A percentile compares a stretch with the other conserved stretches of the same genome.
phyloP scores from a whole-genome alignment of 2,329 filamentous ascomycete genomes.

The Alternaria angustiovoidea region DNA sequence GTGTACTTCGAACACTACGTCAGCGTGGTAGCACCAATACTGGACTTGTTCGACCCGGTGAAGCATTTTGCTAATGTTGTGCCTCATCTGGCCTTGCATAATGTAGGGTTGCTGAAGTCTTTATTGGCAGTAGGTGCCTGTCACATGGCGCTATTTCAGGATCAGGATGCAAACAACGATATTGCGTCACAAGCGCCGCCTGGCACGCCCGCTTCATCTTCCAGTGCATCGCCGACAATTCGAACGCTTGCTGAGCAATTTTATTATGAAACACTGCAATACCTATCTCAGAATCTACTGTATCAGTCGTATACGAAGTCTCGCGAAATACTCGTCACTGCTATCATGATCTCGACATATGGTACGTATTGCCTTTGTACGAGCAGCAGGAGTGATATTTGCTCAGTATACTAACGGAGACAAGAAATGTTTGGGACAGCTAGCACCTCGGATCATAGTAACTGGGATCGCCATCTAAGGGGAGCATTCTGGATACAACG shows the following conservation, averaged over 20 bases:
- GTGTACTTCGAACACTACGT: slow-evolving; percentile 52
- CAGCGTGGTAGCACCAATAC: slow-evolving; percentile 47
- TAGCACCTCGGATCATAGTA: slow-evolving; percentile 50
- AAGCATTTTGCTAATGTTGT: slow-evolving; percentile 48
- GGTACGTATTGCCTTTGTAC: not conserved
- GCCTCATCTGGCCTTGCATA: slow-evolving; percentile 56
- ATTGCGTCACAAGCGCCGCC: slow-evolving; percentile 37
- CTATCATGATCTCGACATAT: slow-evolving; percentile 67
- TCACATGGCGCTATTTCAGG: slow-evolving; percentile 56
- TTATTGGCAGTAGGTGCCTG: slow-evolving; percentile 61
- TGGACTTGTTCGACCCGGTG: slow-evolving; percentile 56
- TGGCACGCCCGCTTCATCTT: slow-evolving; percentile 23
- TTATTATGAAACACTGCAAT: slow-evolving; percentile 69
- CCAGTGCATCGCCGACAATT: slow-evolving; percentile 30
- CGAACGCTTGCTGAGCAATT: slow-evolving; percentile 58
- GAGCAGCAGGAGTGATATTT: not conserved
- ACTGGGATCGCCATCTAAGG: slow-evolving; percentile 69
- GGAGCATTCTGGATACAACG: slow-evolving; percentile 72
- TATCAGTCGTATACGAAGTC: slow-evolving; percentile 66
- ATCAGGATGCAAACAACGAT: slow-evolving; percentile 24
- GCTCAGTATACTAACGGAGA: not conserved
- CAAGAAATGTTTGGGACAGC: slow-evolving; percentile 68
- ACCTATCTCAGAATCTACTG: slow-evolving; percentile 66
- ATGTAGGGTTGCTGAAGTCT: slow-evolving; percentile 64
- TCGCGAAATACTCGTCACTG: slow-evolving; percentile 66